Conservation (phyloP, 2,329 filamentous ascomycete species). For the Diaporthe citrichinensis region DNA sequence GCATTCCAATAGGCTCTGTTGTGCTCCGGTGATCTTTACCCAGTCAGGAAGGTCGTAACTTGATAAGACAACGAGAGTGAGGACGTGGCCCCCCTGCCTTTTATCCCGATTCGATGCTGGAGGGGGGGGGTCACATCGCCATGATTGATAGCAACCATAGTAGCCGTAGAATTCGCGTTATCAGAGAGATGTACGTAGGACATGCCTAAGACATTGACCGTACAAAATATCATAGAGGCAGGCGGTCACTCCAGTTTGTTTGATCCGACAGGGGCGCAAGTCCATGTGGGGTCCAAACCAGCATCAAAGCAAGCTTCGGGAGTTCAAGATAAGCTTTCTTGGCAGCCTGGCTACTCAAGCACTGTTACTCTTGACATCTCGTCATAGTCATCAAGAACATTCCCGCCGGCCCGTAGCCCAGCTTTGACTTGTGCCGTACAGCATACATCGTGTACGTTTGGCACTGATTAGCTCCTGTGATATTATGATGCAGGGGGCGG, state of each 20-base stretch:
- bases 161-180: too few relatives aligned
- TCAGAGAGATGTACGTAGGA: neutral
- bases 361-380: neutral
- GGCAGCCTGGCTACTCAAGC: neutral
- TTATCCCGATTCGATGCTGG: neutral
- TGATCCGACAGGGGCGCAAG: neutral
- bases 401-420: neutral
- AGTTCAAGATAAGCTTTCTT: constrained; percentile 30
- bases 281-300: neutral
- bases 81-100: neutral
- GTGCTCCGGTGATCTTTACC: neutral
- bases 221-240: too few relatives aligned
- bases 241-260: neutral
- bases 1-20: neutral
- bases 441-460: too few relatives aligned
- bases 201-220: neutral
- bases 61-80: neutral
- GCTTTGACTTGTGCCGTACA: neutral
- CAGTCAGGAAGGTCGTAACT: neutral
- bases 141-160: neutral
- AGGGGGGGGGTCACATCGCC: neutral
- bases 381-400: neutral
- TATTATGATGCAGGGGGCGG: neutral
- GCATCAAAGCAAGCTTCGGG: neutral
- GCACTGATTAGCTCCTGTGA: neutral